phyloP scores from a whole-genome alignment of 1,284 basidiomycete genomes.

The Filobasidium uniguttulatum region DNA sequence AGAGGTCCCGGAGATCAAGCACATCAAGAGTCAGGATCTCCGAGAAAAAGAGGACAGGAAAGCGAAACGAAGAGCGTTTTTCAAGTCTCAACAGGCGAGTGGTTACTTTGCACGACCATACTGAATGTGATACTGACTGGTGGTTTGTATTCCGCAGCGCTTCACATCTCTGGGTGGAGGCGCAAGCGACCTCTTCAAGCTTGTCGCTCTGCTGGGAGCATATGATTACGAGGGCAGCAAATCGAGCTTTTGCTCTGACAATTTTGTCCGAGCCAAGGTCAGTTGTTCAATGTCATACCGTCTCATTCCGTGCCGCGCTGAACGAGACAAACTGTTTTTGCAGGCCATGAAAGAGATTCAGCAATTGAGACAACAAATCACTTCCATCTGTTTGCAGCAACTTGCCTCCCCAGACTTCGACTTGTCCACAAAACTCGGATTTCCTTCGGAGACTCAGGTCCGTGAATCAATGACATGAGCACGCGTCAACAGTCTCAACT shows the following conservation, averaged over 20 bases:
- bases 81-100: conserved; percentile 59
- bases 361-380: conserved; percentile 85
- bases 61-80: conserved; percentile 57
- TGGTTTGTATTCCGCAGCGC: conserved; percentile 38
- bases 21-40: conserved; percentile 48
- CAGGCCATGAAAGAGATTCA: conserved; percentile 99
- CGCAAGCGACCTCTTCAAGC: conserved; percentile 77
- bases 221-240: conserved; percentile 82
- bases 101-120: too few species aligned
- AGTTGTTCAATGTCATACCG: conserved; percentile 13
- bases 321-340: too few species aligned
- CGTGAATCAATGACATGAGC: conserved; percentile 7
- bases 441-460: conserved; percentile 63
- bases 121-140: too few species aligned
- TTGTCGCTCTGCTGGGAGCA: conserved; percentile 84
- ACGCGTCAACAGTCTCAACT: conserved; percentile 11
- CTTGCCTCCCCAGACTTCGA: conserved; percentile 50
- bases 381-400: conserved; percentile 58
- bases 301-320: not conserved
- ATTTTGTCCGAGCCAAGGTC: conserved; percentile 87
- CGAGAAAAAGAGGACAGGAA: conserved; percentile 56
- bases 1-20: conserved; percentile 40
- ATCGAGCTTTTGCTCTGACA: conserved; percentile 65
- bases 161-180: conserved; percentile 70
- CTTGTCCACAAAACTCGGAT: conserved; percentile 49